phyloP scores from a whole-genome alignment of 768 basidiomycete genomes.

The Naganishia onofrii region DNA sequence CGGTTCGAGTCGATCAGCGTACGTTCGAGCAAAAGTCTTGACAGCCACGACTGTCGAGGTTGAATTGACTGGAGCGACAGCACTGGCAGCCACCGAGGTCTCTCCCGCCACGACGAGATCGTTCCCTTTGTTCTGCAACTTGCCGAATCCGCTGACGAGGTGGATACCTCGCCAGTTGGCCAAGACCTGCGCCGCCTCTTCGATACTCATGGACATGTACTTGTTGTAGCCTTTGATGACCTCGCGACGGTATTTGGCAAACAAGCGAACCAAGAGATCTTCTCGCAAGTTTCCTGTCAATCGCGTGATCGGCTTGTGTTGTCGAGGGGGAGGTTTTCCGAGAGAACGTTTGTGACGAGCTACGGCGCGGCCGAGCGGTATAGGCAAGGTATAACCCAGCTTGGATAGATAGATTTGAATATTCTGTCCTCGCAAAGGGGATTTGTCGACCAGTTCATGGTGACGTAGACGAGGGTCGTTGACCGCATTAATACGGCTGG shows the following conservation, averaged over 20 bases:
- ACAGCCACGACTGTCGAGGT: background rate
- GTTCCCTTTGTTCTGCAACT: background rate
- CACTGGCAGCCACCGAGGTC: background rate
- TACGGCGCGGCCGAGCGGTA: slow-evolving; percentile 8
- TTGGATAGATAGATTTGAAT: background rate
- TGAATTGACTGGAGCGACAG: background rate
- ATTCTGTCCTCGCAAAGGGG: background rate
- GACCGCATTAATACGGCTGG: background rate
- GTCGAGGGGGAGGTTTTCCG: background rate
- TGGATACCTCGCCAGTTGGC: background rate
- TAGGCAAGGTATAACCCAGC: slow-evolving; percentile 9
- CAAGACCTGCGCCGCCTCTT: background rate
- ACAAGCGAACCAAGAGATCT: background rate
- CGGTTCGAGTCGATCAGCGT: slow-evolving; percentile 8
- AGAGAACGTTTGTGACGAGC: slow-evolving; percentile 3
- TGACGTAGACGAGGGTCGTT: background rate
- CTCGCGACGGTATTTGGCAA: background rate
- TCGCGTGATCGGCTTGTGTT: slow-evolving; percentile 1
- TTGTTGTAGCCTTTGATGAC: background rate
- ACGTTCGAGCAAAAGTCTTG: slow-evolving; percentile 6
- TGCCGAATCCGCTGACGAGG: background rate
- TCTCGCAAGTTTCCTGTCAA: slow-evolving; percentile 13
- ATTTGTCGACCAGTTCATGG: slow-evolving; percentile 3
- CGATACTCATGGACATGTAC: background rate
- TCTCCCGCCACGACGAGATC: background rate